Evolutionary conservation across 2,329 filamentous ascomycete genomes (phyloP), one percentile per base, ranked within the genome.

Genomic region (Stemphylium beticola): DNA sequence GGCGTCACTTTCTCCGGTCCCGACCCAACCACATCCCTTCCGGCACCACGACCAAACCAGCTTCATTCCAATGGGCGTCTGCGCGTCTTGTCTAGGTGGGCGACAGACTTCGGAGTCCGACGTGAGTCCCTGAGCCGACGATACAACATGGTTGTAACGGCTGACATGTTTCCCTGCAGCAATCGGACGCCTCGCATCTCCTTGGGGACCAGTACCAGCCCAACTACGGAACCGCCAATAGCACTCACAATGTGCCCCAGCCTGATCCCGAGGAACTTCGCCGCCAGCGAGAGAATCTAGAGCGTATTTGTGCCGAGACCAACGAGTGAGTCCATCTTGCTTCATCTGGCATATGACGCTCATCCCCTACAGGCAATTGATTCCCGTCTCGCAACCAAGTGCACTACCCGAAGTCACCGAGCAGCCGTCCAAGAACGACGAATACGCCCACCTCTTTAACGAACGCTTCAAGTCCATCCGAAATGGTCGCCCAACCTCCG

Each of bases 241-340:
- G 67, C 55, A 58, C 68, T 20, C 74, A 73, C 52, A 69, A 69
- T 54, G 67, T 70, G 37, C 70, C 74, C 53, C 77, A 78, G 65
- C 77, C 76, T 31, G 79, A 82, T 62, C 78, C 79, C 48, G 79
- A 81, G 62, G 79, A 81, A 67, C 71, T 81, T 48, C 71, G 76
- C 54, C 74, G 78, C 59, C 77, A 81, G 64, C 72, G 79, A 36
- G 79, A 81, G 61, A 77, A 76, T 26, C 65, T 82, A 53, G 79
- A 81, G 64, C 75, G 77, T 32, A 79, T 82, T 55, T 82, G 79
- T 45, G 77, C 78, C 39, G 76, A 79, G 60, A 81, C 80, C 11
- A 76, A 78, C 20, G 78, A 81, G 80, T 81, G 64, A 52, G 76
- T 40, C 22, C 37, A 42, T 0, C 18, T 34, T 46, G 45, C 49